Base-by-base conservation (phyloP, 306 rosid species). In the Medicago ruthenica region DNA sequence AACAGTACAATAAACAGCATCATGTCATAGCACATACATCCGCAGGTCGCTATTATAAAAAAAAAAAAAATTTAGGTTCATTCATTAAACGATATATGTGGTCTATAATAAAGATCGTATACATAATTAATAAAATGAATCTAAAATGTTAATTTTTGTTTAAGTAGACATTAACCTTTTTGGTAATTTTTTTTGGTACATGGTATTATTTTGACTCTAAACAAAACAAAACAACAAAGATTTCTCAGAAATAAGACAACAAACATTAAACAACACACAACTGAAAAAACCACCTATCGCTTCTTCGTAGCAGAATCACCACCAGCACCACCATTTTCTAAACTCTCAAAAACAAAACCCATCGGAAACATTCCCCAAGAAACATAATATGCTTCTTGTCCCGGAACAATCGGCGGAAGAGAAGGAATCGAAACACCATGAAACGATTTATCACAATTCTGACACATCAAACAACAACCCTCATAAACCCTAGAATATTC, bases 291-390 rank as follows among this genome's bases (percentile, higher is more conserved):
- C 77, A 70, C 73, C 57, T 78, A 82, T 67, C 89, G 81, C 84
- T 89, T 93, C 86, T 50, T 76, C 34, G 10, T 14, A 58, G 9
- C 31, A 45, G 64, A 24, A 61, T 18, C n/a, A 4, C 51, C 70
- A 73, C 70, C 58, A 10, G 4, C 75, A 16, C 77, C 53, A 10
- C 10, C 71, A 22, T n/a, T 79, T 17, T 60, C 83, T 22, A 47
- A 5, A 21, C 22, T 71, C 18, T 79, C 86, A 17, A 78, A 72
- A 2, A 73, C 88, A 45, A 80, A 92, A 0, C 96, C 96, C 86
- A 92, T 83, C 8, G 98, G 99, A 64, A 92, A 88, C 59, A 86
- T 85, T 0, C 93, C 99, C 98, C 97, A 90, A 50, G 93, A 76
- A 62, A 95, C 90, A 70, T 92, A 88, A 84, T 95, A 95, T 3